Base-by-base conservation (phyloP, 2,329 filamentous ascomycete genomes). In the Anthostomella pinea region DNA sequence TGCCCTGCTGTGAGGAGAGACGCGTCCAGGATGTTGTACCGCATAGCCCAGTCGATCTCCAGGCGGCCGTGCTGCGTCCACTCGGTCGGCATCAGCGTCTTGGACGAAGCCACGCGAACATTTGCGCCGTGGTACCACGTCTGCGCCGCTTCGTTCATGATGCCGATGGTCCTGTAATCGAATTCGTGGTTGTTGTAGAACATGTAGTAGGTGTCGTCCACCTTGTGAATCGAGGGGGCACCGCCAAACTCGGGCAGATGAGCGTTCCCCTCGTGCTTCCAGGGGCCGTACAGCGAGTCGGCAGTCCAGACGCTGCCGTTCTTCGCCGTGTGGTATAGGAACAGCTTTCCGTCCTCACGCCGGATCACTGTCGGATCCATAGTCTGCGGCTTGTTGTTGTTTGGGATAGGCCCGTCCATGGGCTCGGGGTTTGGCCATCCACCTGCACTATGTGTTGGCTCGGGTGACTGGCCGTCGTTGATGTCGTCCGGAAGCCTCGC, bases 21-120 rank as follows among this genome's bases (percentile, higher is more conserved):
- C 6, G 41, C 44, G 37, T 54, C 49, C 2, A 54, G 49, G 26
- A 49, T 41, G 37, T 52, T 54, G 39, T 51, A 54, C 13, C 34
- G 31, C 33, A 38, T 30, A 6, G 38, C 35, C 51, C 51, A 54
- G 14, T 46, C 35, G 35, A 54, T 48, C 15, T 45, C 36, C 15
- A 52, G 39, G 5, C 48, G 43, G 6, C 44, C 46, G 36, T 46
- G 42, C 40, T 38, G 31, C 28, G 24, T 15, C 49, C 49, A 52
- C 30, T 28, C 33, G 14, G 39, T 46, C 19, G 41, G 34, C 41
- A 48, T 45, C 11, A 49, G 41, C 14, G 39, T 52, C 36, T 42
- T 45, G 26, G 46, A 49, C 6, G 41, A 41, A 2, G 47, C 40
- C n/a, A 36, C 49, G 8, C 41, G 41, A 13, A 51, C 17, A 24